Conservation (phyloP, 2,329 filamentous ascomycete species). For the Colletotrichum musicola region DNA sequence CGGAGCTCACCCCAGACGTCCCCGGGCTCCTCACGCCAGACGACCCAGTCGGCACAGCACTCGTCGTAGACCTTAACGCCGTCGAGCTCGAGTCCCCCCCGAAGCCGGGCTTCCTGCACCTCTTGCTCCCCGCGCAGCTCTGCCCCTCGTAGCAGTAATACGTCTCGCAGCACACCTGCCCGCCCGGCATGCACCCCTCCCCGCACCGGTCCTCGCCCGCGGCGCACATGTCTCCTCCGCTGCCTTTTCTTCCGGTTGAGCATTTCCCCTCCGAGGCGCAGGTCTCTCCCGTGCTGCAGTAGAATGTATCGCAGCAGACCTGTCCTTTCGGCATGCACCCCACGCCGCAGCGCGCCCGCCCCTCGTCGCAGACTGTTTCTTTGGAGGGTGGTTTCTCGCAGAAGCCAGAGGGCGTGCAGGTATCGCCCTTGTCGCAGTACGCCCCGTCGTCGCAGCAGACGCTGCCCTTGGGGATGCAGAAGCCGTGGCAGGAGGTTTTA, state of each 20-base stretch:
- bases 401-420: conserved; percentile 42
- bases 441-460: conserved; percentile 47
- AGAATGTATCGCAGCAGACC: conserved; percentile 44
- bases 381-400: conserved; percentile 42
- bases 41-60: neutral
- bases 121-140: conserved; percentile 23
- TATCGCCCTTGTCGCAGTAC: conserved; percentile 49
- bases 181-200: conserved; percentile 46
- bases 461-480: conserved; percentile 48
- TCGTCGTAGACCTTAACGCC: neutral
- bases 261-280: conserved; percentile 29
- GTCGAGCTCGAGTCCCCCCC: conserved; percentile 1
- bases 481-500: conserved; percentile 44
- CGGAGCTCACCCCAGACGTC: no score
- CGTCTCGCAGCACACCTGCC: conserved; percentile 44
- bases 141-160: conserved; percentile 40
- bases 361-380: conserved; percentile 23
- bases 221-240: neutral
- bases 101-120: conserved; percentile 9
- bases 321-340: conserved; percentile 46
- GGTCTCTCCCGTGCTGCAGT: conserved; percentile 39
- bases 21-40: no score
- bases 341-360: conserved; percentile 41
- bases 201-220: conserved; percentile 41
- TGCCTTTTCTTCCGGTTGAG: neutral